phyloP scores from a whole-genome alignment of 768 basidiomycete genomes.

The Suillus sp. region DNA sequence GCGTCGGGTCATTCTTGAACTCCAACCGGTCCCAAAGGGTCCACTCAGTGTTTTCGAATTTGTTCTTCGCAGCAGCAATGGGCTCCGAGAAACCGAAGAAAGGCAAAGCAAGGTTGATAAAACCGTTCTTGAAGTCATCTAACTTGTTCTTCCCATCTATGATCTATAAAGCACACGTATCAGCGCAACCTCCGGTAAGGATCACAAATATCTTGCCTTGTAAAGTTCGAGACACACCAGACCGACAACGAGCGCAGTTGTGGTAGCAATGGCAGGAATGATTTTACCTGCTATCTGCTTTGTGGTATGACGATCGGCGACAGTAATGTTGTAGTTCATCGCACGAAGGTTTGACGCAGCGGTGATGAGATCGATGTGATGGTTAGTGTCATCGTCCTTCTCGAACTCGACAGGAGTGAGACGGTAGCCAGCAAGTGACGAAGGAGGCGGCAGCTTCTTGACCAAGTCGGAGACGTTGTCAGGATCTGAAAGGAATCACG shows the following conservation, averaged over 20 bases:
- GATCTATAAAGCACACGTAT: slow-evolving; percentile 51
- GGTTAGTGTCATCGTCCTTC: slow-evolving; percentile 97
- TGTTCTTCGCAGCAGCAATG: slow-evolving; percentile 83
- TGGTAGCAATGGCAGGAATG: slow-evolving; percentile 99
- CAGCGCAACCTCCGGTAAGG: slow-evolving; percentile 8
- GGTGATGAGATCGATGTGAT: slow-evolving; percentile 99
- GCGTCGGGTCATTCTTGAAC: slow-evolving; percentile 85
- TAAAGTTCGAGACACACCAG: slow-evolving; percentile 95
- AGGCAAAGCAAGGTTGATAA: slow-evolving; percentile 94
- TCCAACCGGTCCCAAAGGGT: slow-evolving; percentile 98
- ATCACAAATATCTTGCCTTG: slow-evolving; percentile 59
- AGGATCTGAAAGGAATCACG: slow-evolving; percentile 35
- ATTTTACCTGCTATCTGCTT: slow-evolving; percentile 99
- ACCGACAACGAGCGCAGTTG: slow-evolving; percentile 94
- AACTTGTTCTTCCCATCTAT: slow-evolving; percentile 94
- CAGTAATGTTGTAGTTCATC: slow-evolving; percentile 87
- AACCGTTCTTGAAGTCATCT: slow-evolving; percentile 97
- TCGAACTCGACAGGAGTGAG: slow-evolving; percentile 96
- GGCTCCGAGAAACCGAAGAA: slow-evolving; percentile 99
- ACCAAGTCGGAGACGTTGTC: slow-evolving; percentile 59
- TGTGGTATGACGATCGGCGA: slow-evolving; percentile 88
- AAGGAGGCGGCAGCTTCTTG: slow-evolving; percentile 81
- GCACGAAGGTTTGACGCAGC: slow-evolving; percentile 97
- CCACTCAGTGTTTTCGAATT: slow-evolving; percentile 90
- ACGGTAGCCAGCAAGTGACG: slow-evolving; percentile 94